Conservation (phyloP, 441 rosid species). For the Corymbia citriodora region DNA sequence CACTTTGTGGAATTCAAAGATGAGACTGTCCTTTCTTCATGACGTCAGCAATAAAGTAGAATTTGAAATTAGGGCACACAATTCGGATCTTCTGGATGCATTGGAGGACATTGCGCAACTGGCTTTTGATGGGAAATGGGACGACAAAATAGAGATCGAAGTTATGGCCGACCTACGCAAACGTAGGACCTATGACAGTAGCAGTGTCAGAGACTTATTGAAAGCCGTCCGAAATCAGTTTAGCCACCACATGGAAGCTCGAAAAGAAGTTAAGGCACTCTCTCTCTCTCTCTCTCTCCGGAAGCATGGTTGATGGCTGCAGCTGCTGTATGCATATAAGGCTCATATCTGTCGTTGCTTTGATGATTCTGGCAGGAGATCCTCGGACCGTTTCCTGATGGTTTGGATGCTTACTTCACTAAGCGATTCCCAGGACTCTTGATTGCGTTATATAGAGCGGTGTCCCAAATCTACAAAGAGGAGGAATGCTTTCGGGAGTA, state of each 20-base stretch:
- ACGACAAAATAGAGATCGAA: constrained; percentile 58
- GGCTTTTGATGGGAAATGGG: constrained; percentile 83
- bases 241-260: constrained; percentile 79
- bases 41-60: constrained; percentile 75
- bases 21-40: constrained; percentile 67
- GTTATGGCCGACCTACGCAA: constrained; percentile 62
- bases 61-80: constrained; percentile 49
- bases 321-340: neutral
- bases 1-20: constrained; percentile 81
- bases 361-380: constrained; percentile 43
- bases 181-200: constrained; percentile 59
- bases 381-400: constrained; percentile 71
- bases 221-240: constrained; percentile 74
- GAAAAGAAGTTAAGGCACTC: constrained; percentile 61
- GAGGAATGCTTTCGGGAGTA: constrained; percentile 69
- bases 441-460: constrained; percentile 67
- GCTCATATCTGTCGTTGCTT: neutral
- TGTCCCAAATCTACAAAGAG: constrained; percentile 37
- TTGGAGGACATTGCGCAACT: constrained; percentile 53
- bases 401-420: constrained; percentile 60
- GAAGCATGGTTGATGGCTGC: neutral
- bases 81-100: constrained; percentile 48
- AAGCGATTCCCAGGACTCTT: constrained; percentile 67
- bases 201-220: constrained; percentile 67
- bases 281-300: neutral